Evolutionary conservation across 257 asterid species (phyloP), one percentile per base, ranked within the genome.

Genomic region (Petunia axillaris): DNA sequence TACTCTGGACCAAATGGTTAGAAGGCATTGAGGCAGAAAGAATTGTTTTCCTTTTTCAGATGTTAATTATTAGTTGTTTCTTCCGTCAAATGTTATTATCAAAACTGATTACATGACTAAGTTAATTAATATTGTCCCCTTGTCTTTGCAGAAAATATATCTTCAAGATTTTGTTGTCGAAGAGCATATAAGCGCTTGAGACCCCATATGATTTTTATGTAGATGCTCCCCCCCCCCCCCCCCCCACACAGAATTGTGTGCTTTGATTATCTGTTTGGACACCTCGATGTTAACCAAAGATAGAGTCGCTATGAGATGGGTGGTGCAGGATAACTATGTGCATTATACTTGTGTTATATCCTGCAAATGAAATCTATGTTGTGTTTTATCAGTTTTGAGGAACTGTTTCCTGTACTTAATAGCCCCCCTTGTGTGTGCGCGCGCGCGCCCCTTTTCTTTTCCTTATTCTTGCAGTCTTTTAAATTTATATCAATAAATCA

Each of bases 71-170:
- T 52, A 0, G 57, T 38, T 37, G 70, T 46, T 48, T 2, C 8
- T 46, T 70, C 2, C 77, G 48, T 71, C 77, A 71, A 41, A 25
- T 54, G 44, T 48, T 71, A 71, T 71, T 71, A 71, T 71, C 77
- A 71, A 35, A 25, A 35, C 5, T 48, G 16, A 71, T 71, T 71
- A 71, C 77, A 71, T 71, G 60, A 10, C 77, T 71, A 48, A 35
- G 60, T 48, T 48, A 55, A 71, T 71, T 35, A 71, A 71, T 55
- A 44, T 10, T 71, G 77, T 48, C 77, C 59, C 77, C 59, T 46
- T 46, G 60, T 71, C 44, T 35, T 48, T 25, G 60, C 44, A 48
- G 8, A 48, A 68, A 41, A 68, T 11, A 37, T 64, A 70, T 70
- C 9, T 35, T 70, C 35, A 10, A 59, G 59, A 46, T 41, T 70